Evolutionary conservation across 108 stramenopile species (phyloP).

Genomic region (Cyclotella cryptica): DNA sequence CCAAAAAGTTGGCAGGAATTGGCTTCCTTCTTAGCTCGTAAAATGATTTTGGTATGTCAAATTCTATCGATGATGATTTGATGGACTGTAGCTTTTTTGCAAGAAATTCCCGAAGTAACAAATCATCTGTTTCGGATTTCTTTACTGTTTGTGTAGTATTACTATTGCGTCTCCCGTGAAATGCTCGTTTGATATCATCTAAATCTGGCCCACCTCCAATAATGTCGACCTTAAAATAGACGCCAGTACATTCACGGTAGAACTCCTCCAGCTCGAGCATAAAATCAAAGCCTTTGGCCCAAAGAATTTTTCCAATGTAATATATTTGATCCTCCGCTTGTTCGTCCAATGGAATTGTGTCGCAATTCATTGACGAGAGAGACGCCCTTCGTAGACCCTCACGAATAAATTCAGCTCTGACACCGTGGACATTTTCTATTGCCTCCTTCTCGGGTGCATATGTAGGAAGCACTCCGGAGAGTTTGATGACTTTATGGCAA

Average conservation of each 20-base stretch:
- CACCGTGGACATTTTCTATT: conserved; percentile 88
- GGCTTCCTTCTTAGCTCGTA: conserved; percentile 68
- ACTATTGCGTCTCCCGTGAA: conserved; percentile 55
- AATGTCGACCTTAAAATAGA: conserved; percentile 79
- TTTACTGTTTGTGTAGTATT: not conserved
- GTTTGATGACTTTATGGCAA: conserved; percentile 91
- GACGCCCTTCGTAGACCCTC: conserved; percentile 45
- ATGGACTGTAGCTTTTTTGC: conserved; percentile 38
- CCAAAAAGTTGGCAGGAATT: conserved; percentile 77
- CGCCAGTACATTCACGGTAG: conserved; percentile 65
- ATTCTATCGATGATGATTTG: conserved; percentile 39
- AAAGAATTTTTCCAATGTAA: conserved; percentile 88
- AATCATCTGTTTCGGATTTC: conserved; percentile 3
- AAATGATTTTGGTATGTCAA: conserved; percentile 62
- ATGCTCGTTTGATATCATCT: conserved; percentile 77
- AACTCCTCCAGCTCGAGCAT: conserved; percentile 82
- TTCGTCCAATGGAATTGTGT: conserved; percentile 24
- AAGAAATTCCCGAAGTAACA: conserved; percentile 26
- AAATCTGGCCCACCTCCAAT: conserved; percentile 85
- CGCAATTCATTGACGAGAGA: not conserved
- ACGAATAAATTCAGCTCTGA: conserved; percentile 68
- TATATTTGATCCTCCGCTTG: conserved; percentile 59
- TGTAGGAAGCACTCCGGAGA: conserved; percentile 74
- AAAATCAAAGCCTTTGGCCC: conserved; percentile 86
- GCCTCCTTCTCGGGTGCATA: conserved; percentile 87